Evolutionary conservation across 2,329 filamentous ascomycete genomes (phyloP).

Genomic region (Rhinocladiella similis): DNA sequence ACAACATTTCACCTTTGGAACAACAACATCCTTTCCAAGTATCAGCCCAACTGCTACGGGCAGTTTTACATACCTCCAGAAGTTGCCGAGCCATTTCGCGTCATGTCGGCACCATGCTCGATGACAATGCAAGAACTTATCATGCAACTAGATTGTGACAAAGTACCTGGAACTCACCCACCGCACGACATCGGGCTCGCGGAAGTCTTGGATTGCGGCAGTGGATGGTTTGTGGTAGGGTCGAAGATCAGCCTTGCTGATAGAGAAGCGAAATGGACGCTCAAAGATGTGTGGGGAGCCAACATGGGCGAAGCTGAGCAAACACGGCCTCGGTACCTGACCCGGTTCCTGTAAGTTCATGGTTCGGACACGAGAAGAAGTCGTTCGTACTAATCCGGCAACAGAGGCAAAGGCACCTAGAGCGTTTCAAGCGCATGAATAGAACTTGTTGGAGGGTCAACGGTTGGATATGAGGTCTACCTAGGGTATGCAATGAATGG

Average conservation of each 20-base stretch:
- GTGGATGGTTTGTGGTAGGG: conserved; percentile 62
- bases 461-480: no score
- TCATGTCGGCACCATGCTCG: conserved; percentile 50
- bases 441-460: not conserved
- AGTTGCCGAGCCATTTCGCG: conserved; percentile 53
- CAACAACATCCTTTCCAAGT: conserved; percentile 23
- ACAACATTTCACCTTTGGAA: conserved; percentile 42
- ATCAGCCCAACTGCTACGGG: conserved; percentile 33
- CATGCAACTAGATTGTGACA: conserved; percentile 58
- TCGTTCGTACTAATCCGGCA: not conserved
- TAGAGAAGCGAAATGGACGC: conserved; percentile 45
- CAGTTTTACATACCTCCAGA: conserved; percentile 49
- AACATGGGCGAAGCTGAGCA: conserved; percentile 24
- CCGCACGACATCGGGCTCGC: conserved; percentile 53
- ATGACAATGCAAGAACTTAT: conserved; percentile 58
- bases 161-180: conserved; percentile 32
- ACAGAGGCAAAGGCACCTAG: not conserved
- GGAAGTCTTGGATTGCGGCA: conserved; percentile 55
- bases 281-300: conserved; percentile 63
- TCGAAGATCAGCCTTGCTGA: conserved; percentile 54
- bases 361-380: not conserved
- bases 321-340: conserved; percentile 22
- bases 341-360: conserved; percentile 19
- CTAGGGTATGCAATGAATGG: no score
- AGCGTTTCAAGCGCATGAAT: not conserved